Evolutionary conservation across 108 stramenopile genomes (phyloP), one percentile per base, ranked within the genome.

Genomic region (Skeletonema tropicum): DNA sequence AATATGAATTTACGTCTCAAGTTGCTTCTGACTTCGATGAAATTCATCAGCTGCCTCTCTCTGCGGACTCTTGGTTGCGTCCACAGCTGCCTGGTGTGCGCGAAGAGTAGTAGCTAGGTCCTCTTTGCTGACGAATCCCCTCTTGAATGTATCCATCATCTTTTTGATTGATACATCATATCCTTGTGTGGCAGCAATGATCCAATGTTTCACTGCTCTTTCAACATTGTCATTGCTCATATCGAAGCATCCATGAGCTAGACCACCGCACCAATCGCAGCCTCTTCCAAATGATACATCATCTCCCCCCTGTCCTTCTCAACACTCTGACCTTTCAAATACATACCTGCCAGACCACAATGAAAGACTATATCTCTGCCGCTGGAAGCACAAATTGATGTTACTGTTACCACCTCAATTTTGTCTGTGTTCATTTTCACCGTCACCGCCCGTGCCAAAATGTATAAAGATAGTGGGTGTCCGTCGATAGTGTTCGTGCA

Each of bases 1-100:
- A n/a, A n/a, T n/a, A n/a, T n/a, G n/a, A n/a, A n/a, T n/a, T n/a
- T n/a, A n/a, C n/a, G n/a, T n/a, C n/a, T n/a, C n/a, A n/a, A n/a
- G n/a, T n/a, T n/a, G n/a, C n/a, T n/a, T n/a, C n/a, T n/a, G n/a
- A n/a, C n/a, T n/a, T n/a, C n/a, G n/a, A n/a, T n/a, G n/a, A n/a
- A n/a, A n/a, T n/a, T n/a, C n/a, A n/a, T n/a, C n/a, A n/a, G n/a
- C n/a, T n/a, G n/a, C n/a, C n/a, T n/a, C n/a, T n/a, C 58, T 21
- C 12, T 14, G 10, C 19, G 58, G 25, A n/a, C 58, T 59, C 17
- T 59, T 59, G n/a, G 58, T 59, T 30, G 58, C 58, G 19, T 59
- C 17, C 1, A 59, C 58, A 12, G 58, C 58, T 2, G 9, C 12
- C 58, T 30, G 26, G 17, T 59, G 12, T 3, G 58, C 58, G 19